Percentiles rank a stretch among this genome's conserved stretches.
These are phyloP conservation scores for Fraxinus americana DNA, from an alignment of 257 asterid genomes.

Conservation along the genomic window DNA sequence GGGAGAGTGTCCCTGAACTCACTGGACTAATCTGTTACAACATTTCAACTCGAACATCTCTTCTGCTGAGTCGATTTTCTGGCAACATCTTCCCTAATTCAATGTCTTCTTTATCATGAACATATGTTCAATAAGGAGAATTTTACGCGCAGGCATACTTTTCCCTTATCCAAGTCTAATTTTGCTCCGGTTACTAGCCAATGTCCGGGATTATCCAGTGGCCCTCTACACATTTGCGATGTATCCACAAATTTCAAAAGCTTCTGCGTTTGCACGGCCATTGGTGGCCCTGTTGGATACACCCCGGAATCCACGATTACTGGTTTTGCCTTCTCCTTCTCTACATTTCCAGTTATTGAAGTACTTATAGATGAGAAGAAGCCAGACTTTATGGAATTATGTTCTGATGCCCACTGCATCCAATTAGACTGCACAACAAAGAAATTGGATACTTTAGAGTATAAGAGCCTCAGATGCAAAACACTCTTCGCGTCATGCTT, in stretches of 20 bases:
- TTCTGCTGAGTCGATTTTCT: background rate
- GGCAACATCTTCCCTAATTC: background rate
- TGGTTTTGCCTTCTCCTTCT: constrained; percentile 42
- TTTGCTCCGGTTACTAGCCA: constrained; percentile 92
- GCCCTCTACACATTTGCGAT: constrained; percentile 67
- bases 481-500: constrained; percentile 44
- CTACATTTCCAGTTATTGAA: constrained; percentile 37
- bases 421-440: constrained; percentile 62
- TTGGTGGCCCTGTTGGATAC: constrained; percentile 79
- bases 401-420: constrained; percentile 58
- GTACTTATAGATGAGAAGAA: constrained; percentile 67
- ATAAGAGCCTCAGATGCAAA: constrained; percentile 64
- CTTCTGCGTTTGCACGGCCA: constrained; percentile 49
- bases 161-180: constrained; percentile 75
- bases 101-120: constrained; percentile 3
- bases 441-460: constrained; percentile 43
- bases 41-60: background rate
- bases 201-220: constrained; percentile 85
- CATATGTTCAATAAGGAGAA: constrained; percentile 65
- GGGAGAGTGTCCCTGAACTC: background rate
- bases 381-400: constrained; percentile 44
- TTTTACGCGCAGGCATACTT: constrained; percentile 69
- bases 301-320: constrained; percentile 75
- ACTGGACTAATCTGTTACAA: background rate
- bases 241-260: constrained; percentile 71